These are phyloP conservation scores for Oryza punctata DNA, from an alignment of 176 grass and related monocot genomes.

Conservation along the genomic window DNA sequence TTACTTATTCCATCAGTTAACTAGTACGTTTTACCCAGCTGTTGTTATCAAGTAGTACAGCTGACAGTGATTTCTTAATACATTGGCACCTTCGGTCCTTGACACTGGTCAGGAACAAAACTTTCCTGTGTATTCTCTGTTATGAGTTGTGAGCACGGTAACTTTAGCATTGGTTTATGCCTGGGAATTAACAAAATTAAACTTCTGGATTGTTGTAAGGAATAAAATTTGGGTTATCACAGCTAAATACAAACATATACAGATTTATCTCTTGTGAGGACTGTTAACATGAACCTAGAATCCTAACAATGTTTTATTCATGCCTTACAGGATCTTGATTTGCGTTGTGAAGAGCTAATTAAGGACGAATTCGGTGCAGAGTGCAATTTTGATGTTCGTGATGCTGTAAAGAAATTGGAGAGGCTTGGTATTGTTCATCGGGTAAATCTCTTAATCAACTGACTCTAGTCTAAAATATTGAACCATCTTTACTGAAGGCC, in stretches of 20 bases:
- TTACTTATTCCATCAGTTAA: slow-evolving; percentile 10
- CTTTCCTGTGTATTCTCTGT: background rate
- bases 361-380: slow-evolving; percentile 69
- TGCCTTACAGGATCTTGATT: slow-evolving; percentile 71
- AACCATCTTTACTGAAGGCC: background rate
- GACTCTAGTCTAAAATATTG: background rate
- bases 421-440: slow-evolving; percentile 77
- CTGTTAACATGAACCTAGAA: background rate
- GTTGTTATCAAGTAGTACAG: background rate
- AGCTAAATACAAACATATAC: background rate
- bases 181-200: background rate
- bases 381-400: slow-evolving; percentile 86
- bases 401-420: slow-evolving; percentile 87
- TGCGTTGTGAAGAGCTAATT: slow-evolving; percentile 73
- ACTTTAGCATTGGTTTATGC: background rate
- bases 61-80: slow-evolving; percentile 6
- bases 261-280: background rate
- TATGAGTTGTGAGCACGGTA: background rate
- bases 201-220: slow-evolving; percentile 19
- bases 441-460: slow-evolving; percentile 50
- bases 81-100: background rate
- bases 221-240: background rate
- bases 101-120: background rate
- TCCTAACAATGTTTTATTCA: slow-evolving; percentile 15
- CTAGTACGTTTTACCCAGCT: background rate